Base-by-base conservation (phyloP, 2,329 filamentous ascomycete species). In the Arthroderma uncinatum region DNA sequence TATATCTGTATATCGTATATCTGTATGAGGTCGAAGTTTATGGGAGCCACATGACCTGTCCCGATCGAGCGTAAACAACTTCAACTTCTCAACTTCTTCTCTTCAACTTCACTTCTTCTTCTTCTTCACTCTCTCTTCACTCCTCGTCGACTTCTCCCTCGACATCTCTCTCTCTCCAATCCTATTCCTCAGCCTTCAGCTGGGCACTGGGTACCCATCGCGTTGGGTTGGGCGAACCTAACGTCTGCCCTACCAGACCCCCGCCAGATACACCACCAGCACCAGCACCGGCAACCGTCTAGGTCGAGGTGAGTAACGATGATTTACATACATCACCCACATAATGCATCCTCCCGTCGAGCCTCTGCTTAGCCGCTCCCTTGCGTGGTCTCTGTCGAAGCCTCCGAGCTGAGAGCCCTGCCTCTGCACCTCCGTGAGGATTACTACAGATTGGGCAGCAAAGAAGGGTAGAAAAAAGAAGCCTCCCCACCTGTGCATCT, bases 401-500 rank as follows among this genome's bases (percentile, higher is more conserved):
- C 44, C 12, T 9, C 44, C n/a, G 16, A 25, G 5, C 44, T 48
- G 10, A 23, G 40, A 23, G 21, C 23, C 44, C 44, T 12, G 39
- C 16, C n/a, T 21, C 19, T 42, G 16, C 39, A 21, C 16, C 39
- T 28, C 16, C 44, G 44, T 48, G 21, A 53, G 19, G 30, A 36
- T 53, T 8, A 4, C 9, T 30, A 30, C 50, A 37, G 50, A 53
- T 53, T 53, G 50, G 50, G 50, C 50, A 53, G 50, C 50, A 53
- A 53, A 53, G 34, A 23, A n/a, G 10, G 23, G 10, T 16, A 50
- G 30, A 28, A 53, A 36, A 53, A 36, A 36, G 23, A 14, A 53
- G 21, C 12, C 30, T 53, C 50, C 50, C 50, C 50, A 53, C 50
- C 50, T 37, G 50, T 53, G 50, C 50, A 19, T 53, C 50, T 53